Base-by-base conservation (phyloP, 805 yeast genomes). In the Hanseniaspora thailandica region DNA sequence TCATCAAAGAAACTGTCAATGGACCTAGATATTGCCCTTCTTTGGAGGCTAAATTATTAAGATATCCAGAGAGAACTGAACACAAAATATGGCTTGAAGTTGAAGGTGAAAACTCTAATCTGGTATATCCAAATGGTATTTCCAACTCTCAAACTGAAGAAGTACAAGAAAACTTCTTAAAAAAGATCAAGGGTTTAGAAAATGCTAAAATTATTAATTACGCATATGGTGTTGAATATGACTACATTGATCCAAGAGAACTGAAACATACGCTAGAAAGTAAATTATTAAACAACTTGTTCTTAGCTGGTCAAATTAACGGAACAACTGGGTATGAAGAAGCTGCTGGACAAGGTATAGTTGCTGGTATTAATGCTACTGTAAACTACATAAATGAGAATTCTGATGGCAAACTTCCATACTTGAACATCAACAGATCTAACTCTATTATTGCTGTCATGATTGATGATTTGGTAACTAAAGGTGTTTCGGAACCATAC, bases 321-420 rank as follows among this genome's bases (percentile, higher is more conserved):
- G 99, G 99, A 33, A 93, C 99, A 0, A 93, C 99, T 0, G 99
- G 99, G 0, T 93, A 93, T 61, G 99, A 93, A 69, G 99, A 93
- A 65, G 99, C 99, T 0, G 96, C 96, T 2, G 84, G 97, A 0
- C 98, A 93, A 63, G 99, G 99, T 1, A 74, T 87, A 52, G 69
- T 93, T 44, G 98, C 99, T 1, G 99, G 99, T 9, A 82, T 89
- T 38, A 93, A 93, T 66, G 97, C 98, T 0, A 96, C 96, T 0
- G 69, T 87, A 25, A 48, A 62, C 1, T 61, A 80, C 0, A 63
- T 67, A 12, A 62, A 61, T 31, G 63, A 64, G 8, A 61, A 66
- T 26, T 67, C 67, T 1, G 76, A 77, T 1, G n/a, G 10, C 9
- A 5, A 26, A 12, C 17, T 50, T 3, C 54, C 54, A 9, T 22